Percentiles rank a stretch among this genome's conserved stretches.
These are phyloP conservation scores for Drosera capensis DNA, from an alignment of 148 eudicot species.

Conservation along the genomic window DNA sequence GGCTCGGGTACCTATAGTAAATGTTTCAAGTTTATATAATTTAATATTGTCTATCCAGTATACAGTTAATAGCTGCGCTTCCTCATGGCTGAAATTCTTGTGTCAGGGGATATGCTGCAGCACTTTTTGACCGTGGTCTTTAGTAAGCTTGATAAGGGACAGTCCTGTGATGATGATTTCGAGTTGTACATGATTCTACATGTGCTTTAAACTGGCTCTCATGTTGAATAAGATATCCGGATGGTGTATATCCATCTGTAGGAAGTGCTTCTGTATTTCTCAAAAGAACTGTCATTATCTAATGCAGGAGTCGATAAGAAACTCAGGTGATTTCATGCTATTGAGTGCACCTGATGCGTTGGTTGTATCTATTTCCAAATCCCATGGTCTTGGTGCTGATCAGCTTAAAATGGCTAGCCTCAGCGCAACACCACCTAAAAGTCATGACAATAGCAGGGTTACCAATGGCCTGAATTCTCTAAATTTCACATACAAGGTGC, in stretches of 20 bases:
- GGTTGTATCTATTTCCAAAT: conserved; percentile 55
- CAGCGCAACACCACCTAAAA: conserved; percentile 48
- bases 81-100: conserved; percentile 3
- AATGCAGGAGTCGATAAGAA: conserved; percentile 74
- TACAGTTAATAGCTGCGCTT: no score
- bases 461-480: conserved; percentile 80
- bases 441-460: conserved; percentile 36
- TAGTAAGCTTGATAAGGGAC: conserved; percentile 77
- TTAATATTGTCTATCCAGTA: no score
- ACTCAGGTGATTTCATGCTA: conserved; percentile 76
- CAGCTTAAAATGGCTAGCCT: conserved; percentile 18
- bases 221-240: neutral
- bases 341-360: conserved; percentile 74
- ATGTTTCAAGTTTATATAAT: neutral
- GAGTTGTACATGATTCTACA: conserved; percentile 84
- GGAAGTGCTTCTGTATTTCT: conserved; percentile 4
- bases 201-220: conserved; percentile 25
- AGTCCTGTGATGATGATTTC: conserved; percentile 92
- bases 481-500: conserved; percentile 78
- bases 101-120: conserved; percentile 86
- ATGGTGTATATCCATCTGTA: no score
- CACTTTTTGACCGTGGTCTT: conserved; percentile 79
- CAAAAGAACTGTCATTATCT: conserved; percentile 5
- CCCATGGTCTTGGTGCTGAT: conserved; percentile 30
- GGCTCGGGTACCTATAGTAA: conserved; percentile 59